Conservation (phyloP, 306 rosid species). For the Castanea crenata region DNA sequence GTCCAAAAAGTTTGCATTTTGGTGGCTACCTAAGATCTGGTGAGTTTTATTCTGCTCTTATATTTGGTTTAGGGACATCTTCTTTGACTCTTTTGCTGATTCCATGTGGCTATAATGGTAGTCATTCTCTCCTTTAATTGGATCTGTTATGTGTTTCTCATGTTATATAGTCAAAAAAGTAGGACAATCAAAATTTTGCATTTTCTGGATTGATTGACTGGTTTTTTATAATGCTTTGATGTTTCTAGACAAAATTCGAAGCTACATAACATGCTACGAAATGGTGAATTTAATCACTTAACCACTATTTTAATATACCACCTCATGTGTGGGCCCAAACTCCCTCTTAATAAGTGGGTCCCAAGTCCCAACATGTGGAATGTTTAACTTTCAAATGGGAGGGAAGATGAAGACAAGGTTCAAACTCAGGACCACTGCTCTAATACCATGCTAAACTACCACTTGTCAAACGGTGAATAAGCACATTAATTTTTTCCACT, state of each 20-base stretch:
- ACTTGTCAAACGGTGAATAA: background rate
- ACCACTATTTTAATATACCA: no score
- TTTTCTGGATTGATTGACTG: background rate
- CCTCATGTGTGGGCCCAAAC: no score
- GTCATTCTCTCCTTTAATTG: background rate
- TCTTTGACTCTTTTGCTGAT: conserved; percentile 1
- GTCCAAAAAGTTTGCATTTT: conserved; percentile 70
- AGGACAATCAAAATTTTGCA: background rate
- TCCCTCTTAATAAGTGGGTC: no score
- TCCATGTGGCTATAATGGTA: background rate
- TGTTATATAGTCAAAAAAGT: background rate
- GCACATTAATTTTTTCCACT: background rate
- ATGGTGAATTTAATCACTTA: no score
- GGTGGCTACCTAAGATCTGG: conserved; percentile 86
- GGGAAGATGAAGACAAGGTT: no score
- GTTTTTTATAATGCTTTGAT: background rate
- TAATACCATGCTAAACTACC: no score
- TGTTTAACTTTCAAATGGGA: no score
- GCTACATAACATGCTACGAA: background rate
- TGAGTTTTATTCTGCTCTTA: conserved; percentile 19
- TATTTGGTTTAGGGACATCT: background rate
- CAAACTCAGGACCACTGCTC: no score
- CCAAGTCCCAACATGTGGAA: no score
- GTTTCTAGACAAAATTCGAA: background rate
- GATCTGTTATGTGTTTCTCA: background rate